phyloP scores from a whole-genome alignment of 352 stramenopile species.

The Thalassiosira livingstoniorum region DNA sequence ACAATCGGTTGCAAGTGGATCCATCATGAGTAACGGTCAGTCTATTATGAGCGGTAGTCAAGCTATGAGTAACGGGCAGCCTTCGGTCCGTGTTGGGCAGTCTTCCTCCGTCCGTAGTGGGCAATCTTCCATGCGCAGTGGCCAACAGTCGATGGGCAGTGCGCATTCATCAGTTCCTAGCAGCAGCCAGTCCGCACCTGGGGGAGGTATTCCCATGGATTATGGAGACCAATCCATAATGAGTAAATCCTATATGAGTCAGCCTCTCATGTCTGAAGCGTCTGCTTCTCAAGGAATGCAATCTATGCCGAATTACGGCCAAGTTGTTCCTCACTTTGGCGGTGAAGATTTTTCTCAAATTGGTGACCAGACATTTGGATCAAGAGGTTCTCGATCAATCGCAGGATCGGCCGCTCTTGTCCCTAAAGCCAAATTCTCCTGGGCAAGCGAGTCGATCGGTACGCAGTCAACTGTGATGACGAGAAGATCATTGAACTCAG shows the following conservation, averaged over 20 bases:
- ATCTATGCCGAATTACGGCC: not conserved
- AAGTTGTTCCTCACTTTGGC: conserved; percentile 1
- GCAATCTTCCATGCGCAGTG: not conserved
- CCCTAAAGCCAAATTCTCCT: conserved; percentile 63
- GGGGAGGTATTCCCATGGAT: conserved; percentile 2
- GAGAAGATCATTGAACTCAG: conserved; percentile 36
- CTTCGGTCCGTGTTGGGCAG: not conserved
- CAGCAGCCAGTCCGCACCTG: conserved; percentile 5
- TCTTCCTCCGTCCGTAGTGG: not conserved
- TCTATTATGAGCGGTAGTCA: not conserved
- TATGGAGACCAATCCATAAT: conserved; percentile 16
- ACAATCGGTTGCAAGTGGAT: too few species aligned
- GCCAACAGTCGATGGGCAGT: not conserved
- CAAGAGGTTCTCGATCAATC: conserved; percentile 38
- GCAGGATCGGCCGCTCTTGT: conserved; percentile 43
- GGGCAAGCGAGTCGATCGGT: conserved; percentile 49
- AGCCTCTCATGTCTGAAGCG: not conserved
- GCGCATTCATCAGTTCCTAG: not conserved
- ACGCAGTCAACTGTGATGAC: conserved; percentile 61
- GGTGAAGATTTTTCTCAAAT: conserved; percentile 18
- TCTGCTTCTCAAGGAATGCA: not conserved
- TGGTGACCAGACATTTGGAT: too few species aligned
- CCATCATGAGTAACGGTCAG: not conserved
- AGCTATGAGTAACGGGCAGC: not conserved
- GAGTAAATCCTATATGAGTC: conserved; percentile 5